Evolutionary conservation across 805 yeast genomes (phyloP), one percentile per base, ranked within the genome.

Genomic region (Kuraishia ogatae): DNA sequence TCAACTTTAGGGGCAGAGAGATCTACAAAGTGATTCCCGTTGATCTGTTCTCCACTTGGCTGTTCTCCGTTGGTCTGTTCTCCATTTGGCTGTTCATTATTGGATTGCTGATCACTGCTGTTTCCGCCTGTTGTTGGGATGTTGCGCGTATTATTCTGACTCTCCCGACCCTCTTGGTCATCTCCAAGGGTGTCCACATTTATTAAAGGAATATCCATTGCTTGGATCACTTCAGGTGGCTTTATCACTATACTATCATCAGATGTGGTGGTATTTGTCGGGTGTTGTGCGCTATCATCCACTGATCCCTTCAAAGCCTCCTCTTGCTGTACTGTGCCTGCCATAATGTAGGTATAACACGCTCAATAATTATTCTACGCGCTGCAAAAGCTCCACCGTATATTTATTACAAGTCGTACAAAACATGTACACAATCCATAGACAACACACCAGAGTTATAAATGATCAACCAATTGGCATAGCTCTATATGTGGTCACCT

Each of bases 281-380:
- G n/a, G 2, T 10, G n/a, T 15, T 10, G 43, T 15, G 13, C 43
- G 17, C 43, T 35, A 10, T 35, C 43, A 15, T 20, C 39, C 21
- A 43, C 20, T 29, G 19, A 19, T 20, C 47, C 49, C 28, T 15
- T 35, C 15, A 39, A 19, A 20, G 39, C 48, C 46, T 21, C 24
- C 46, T 55, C 46, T 19, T 19, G 21, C 54, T 39, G 20, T 19
- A 46, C 29, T 29, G 43, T n/a, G 29, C 24, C 52, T 29, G 51
- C 35, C 51, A 35, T 23, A 26, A 26, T 26, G 10, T 26, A 26
- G 10, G 8, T 26, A 26, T 10, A 26, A 26, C 29, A 26, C 29
- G 29, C 29, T 26, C 29, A 26, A 5, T 5, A 26, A 26, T 26
- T 26, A 26, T 6, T n/a, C n/a, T n/a, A n/a, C n/a, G n/a, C n/a